phyloP scores from a whole-genome alignment of 2,329 filamentous ascomycete species.

The Lachnellula arida region DNA sequence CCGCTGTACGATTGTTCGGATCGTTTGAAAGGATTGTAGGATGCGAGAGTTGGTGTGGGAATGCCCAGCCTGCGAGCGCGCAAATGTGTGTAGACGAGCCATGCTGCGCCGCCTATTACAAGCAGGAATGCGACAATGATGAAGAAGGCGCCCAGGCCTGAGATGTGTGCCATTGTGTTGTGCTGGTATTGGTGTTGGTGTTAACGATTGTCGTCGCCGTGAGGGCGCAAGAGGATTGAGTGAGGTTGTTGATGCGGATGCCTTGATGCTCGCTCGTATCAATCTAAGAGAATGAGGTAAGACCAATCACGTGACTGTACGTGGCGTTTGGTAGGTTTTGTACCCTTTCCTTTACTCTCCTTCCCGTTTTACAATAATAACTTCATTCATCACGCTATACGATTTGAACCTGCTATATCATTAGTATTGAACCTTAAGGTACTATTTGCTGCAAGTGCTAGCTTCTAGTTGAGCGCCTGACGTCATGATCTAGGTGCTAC shows the following conservation, averaged over 20 bases:
- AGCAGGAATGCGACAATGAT: slow-evolving; percentile 65
- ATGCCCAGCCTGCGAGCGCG: slow-evolving; percentile 71
- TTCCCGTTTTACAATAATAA: too few species aligned
- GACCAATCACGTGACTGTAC: too few species aligned
- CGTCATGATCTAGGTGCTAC: too few species aligned
- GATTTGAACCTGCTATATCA: too few species aligned
- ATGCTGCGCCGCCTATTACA: slow-evolving; percentile 53
- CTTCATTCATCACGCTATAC: too few species aligned
- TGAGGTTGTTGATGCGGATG: not conserved
- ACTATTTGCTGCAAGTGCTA: too few species aligned
- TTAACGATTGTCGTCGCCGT: not conserved
- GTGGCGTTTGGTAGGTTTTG: too few species aligned
- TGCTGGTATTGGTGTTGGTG: not conserved
- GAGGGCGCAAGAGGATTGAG: not conserved
- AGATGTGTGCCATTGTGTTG: slow-evolving; percentile 50
- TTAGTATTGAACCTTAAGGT: too few species aligned
- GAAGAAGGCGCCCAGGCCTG: slow-evolving; percentile 66
- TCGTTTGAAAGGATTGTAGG: slow-evolving; percentile 64
- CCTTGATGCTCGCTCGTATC: too few species aligned
- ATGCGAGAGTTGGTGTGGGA: slow-evolving; percentile 61
- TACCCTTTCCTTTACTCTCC: too few species aligned
- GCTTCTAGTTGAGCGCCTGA: too few species aligned
- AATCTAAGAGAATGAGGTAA: too few species aligned
- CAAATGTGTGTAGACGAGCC: slow-evolving; percentile 67
- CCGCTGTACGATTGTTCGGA: slow-evolving; percentile 36